Evolutionary conservation across 2,329 filamentous ascomycete species (phyloP), one percentile per base, ranked within the genome.

Genomic region (Calonectria montana): DNA sequence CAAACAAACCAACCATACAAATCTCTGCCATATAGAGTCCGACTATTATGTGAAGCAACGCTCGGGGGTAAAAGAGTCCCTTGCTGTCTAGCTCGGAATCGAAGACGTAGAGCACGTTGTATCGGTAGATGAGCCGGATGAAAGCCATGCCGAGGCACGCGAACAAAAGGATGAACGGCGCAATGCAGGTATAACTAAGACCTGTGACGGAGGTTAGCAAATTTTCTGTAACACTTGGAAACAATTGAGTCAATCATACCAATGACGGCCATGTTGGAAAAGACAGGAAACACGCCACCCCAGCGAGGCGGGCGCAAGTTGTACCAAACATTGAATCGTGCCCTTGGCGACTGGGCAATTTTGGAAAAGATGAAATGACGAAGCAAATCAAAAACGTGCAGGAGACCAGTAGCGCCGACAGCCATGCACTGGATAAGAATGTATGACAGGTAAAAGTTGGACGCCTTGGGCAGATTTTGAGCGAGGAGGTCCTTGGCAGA

Each of bases 381-480:
- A 8, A 86, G 74, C 0, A 98, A 88, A 18, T 95, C 94, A 16
- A 87, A 85, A 0, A 88, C 81, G 77, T 97, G 94, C 2, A 97
- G 87, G 6, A 98, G 83, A 1, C 94, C 90, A 57, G 92, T 90
- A 0, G 94, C 89, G 4, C 95, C 93, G 73, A 96, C 91, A 1
- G 92, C 93, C 70, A 98, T 83, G 39, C 96, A 97, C 83, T 98
- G 97, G 3, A 99, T 90, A 37, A 98, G 91, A 76, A 99, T 97
- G 85, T 98, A 99, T 0, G 84, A 94, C 23, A 98, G 92, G 83
- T 98, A 99, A 81, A 98, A 97, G 84, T 97, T 98, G 72, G 95
- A 96, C 0, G 95, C 92, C 68, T 90, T 92, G 21, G 97, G 97
- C 7, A 99, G 87, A 70, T 94, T 93, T 18, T 87, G 80, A 0